Conservation (phyloP, 768 basidiomycete genomes). For the Gloeostereum incarnatum region DNA sequence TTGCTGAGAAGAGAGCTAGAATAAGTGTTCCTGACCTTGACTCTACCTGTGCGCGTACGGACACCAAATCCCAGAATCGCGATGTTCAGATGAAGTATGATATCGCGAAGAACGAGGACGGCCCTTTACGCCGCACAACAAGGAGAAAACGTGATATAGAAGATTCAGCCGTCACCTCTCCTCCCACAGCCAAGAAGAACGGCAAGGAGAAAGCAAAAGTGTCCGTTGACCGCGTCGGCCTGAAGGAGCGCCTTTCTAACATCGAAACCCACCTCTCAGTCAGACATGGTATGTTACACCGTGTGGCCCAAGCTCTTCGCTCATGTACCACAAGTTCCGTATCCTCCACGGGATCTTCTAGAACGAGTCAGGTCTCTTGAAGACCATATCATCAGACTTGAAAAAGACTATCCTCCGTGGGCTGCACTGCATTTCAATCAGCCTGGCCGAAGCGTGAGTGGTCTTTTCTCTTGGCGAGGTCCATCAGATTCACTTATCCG, state of each 20-base stretch:
- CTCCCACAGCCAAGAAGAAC: conserved; percentile 5
- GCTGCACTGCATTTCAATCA: conserved; percentile 85
- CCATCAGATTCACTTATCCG: neutral
- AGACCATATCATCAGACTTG: conserved; percentile 66
- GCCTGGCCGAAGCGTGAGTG: conserved; percentile 66
- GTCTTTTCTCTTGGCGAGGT: conserved; percentile 3
- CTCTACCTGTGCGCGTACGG: conserved; percentile 61
- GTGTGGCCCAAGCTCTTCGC: neutral
- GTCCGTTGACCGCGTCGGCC: conserved; percentile 29
- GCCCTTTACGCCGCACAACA: conserved; percentile 60
- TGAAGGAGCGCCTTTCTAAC: conserved; percentile 55
- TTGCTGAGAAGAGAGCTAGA: conserved; percentile 43
- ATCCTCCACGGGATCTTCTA: conserved; percentile 54
- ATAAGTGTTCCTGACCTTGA: conserved; percentile 20
- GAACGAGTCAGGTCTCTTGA: conserved; percentile 63
- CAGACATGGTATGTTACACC: conserved; percentile 49
- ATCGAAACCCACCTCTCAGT: conserved; percentile 67
- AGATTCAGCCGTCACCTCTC: conserved; percentile 1
- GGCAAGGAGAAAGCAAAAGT: conserved; percentile 11
- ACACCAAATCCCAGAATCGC: conserved; percentile 62
- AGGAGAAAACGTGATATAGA: conserved; percentile 21
- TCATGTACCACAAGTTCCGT: conserved; percentile 43
- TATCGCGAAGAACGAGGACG: conserved; percentile 78
- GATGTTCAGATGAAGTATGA: conserved; percentile 82
- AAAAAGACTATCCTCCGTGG: conserved; percentile 83